Evolutionary conservation across 371 early-diverging fungal genomes (phyloP).

Genomic region (Lichtheimia ramosa): DNA sequence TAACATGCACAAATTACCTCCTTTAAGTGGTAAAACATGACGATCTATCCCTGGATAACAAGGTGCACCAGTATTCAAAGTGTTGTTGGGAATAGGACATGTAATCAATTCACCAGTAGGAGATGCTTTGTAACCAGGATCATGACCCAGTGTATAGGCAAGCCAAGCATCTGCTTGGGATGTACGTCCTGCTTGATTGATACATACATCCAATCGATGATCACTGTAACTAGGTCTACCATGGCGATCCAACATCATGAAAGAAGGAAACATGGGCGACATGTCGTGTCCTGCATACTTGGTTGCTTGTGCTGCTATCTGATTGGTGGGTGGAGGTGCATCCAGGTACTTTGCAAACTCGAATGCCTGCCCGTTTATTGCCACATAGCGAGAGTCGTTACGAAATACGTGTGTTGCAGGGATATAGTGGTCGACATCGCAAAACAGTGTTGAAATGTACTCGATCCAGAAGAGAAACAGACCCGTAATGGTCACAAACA

Average conservation of each 20-base stretch:
- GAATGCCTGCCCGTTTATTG: conserved; percentile 41
- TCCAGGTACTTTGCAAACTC: conserved; percentile 25
- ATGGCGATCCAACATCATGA: conserved; percentile 29
- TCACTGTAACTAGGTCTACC: conserved; percentile 20
- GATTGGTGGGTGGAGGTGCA: not conserved
- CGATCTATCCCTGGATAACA: conserved; percentile 25
- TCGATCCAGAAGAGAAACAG: conserved; percentile 46
- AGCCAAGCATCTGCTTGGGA: conserved; percentile 38
- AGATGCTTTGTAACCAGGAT: conserved; percentile 31
- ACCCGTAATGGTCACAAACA: conserved; percentile 26
- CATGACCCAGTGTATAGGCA: conserved; percentile 20
- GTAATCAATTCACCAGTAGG: conserved; percentile 15
- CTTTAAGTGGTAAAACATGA: conserved; percentile 5
- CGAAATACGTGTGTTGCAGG: conserved; percentile 25
- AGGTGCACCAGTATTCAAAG: conserved; percentile 35
- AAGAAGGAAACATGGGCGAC: conserved; percentile 45
- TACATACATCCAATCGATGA: conserved; percentile 24
- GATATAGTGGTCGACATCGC: conserved; percentile 33
- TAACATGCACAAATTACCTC: conserved; percentile 3
- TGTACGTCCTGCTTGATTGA: conserved; percentile 15
- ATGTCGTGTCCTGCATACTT: conserved; percentile 41
- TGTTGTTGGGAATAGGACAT: conserved; percentile 38
- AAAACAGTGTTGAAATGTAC: conserved; percentile 40
- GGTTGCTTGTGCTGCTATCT: conserved; percentile 27
- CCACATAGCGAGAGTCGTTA: conserved; percentile 29